Evolutionary conservation across 257 asterid species (phyloP), one percentile per base, ranked within the genome.

Genomic region (Paulownia fortunei): DNA sequence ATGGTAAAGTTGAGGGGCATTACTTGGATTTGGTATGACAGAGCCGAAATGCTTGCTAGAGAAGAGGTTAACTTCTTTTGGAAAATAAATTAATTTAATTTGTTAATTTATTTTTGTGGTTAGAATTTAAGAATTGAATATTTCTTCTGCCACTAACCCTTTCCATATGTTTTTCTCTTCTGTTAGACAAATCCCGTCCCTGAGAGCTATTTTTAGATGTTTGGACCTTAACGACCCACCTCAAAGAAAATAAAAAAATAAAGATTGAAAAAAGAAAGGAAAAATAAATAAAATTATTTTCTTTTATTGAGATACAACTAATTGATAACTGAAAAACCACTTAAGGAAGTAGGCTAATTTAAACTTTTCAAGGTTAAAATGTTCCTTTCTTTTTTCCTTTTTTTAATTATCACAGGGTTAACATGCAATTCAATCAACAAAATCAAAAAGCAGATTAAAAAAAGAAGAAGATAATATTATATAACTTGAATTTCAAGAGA

Each of bases 21-120:
- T 71, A n/a, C 4, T 27, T 10, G 55, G 21, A 46, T 59, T 77
- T 58, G 81, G n/a, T n/a, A n/a, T n/a, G n/a, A n/a, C n/a, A n/a
- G n/a, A 54, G 78, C 76, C 81, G 79, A 73, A 78, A 67, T 80
- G 75, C 60, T 82, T 76, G 88, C 73, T 71, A 16, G 78, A 82
- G 73, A 79, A 86, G 74, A 64, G 86, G 88, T 69, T 64, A 19
- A 37, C 37, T 23, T 16, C 44, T 55, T 36, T 47, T 47, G 24
- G 32, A 42, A 39, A 69, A 58, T 7, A 36, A 8, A 26, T 69
- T 74, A 7, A 52, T 64, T 69, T 60, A 42, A 55, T 64, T 67
- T 54, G 41, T 54, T 23, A 6, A 16, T 55, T 23, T n/a, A 5
- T 70, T 67, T 67, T 41, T 76, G 82, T 74, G 90, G 90, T 79